Percentiles rank a stretch among this genome's conserved stretches.
phyloP scores from a whole-genome alignment of 164 flowering plant species.

The Kingdonia uniflora region DNA sequence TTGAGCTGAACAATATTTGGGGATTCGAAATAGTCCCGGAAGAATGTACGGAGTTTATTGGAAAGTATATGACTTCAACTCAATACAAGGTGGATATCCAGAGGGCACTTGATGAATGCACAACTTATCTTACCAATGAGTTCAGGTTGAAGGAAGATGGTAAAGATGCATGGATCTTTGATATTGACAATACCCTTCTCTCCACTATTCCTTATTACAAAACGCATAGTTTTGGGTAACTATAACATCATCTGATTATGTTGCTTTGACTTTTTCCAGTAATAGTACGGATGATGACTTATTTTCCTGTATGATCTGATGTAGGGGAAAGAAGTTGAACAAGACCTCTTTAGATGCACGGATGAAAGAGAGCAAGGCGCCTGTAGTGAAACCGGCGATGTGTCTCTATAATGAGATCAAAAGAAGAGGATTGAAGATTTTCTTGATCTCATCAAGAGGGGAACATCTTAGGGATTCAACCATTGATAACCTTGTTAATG shows the following conservation, averaged over 20 bases:
- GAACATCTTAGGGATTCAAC: constrained; percentile 55
- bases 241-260: neutral
- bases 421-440: constrained; percentile 40
- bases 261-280: too few species aligned
- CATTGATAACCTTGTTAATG: constrained; percentile 51
- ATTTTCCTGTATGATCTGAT: too few species aligned
- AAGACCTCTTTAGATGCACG: constrained; percentile 40
- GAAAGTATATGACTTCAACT: constrained; percentile 60
- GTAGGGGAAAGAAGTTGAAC: constrained; percentile 56
- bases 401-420: constrained; percentile 48
- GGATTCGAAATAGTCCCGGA: constrained; percentile 56
- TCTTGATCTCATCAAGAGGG: constrained; percentile 53
- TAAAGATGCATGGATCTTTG: constrained; percentile 69
- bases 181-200: constrained; percentile 57
- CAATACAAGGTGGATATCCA: constrained; percentile 54
- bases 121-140: constrained; percentile 27
- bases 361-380: constrained; percentile 48
- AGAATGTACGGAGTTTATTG: constrained; percentile 50
- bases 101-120: constrained; percentile 40
- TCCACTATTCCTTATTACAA: constrained; percentile 62
- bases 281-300: too few species aligned
- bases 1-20: constrained; percentile 63
- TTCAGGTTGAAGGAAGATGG: constrained; percentile 38
- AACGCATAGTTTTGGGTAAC: constrained; percentile 52
- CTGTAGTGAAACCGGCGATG: constrained; percentile 40